A percentile compares a stretch with the other conserved stretches of the same genome.
phyloP scores from a whole-genome alignment of 2,329 filamentous ascomycete species.

The Bertia moriformis region DNA sequence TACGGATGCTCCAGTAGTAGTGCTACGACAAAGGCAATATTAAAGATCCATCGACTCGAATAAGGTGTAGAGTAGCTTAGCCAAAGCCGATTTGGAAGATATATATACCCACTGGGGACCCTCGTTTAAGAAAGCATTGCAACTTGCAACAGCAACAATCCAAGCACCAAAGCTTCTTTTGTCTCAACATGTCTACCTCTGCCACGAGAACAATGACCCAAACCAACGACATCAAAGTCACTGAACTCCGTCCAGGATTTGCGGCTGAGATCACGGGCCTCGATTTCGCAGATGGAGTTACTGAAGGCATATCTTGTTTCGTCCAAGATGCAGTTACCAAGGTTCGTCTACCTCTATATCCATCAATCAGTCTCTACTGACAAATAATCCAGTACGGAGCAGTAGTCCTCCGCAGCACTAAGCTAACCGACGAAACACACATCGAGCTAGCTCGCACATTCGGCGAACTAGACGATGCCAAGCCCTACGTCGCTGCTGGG shows the following conservation, averaged over 20 bases:
- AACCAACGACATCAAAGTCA: conserved; percentile 14
- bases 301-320: conserved; percentile 16
- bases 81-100: neutral
- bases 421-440: conserved; percentile 3
- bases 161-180: no score
- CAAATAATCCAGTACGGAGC: conserved; percentile 3
- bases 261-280: conserved; percentile 19
- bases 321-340: conserved; percentile 17
- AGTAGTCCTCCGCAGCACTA: conserved; percentile 3
- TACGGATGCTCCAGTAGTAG: no score
- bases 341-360: conserved; percentile 8
- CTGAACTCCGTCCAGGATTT: conserved; percentile 18
- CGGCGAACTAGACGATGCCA: conserved; percentile 3
- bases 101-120: no score
- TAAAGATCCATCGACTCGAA: neutral
- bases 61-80: neutral
- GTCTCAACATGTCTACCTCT: neutral
- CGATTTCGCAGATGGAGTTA: conserved; percentile 16
- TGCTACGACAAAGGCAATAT: neutral
- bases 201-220: conserved; percentile 20
- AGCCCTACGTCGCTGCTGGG: conserved; percentile 1
- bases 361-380: neutral
- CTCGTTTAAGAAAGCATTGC: no score
- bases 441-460: conserved; percentile 2
- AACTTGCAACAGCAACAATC: no score